phyloP scores from a whole-genome alignment of 176 grass and related monocot species.

The Luzula sylvatica region DNA sequence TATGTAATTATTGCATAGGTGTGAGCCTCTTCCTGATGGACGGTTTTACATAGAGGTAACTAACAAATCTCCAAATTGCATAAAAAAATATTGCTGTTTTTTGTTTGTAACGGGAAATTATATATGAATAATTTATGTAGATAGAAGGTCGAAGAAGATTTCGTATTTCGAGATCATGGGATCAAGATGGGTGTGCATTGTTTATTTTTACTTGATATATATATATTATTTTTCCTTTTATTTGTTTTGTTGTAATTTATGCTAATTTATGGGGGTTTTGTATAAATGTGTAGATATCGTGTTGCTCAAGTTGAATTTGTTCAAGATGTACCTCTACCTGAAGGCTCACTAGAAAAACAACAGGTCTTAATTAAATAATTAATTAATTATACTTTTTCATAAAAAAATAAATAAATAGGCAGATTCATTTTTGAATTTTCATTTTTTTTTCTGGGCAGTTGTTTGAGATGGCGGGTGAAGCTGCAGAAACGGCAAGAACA shows the following conservation, averaged over 20 bases:
- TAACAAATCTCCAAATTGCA: slow-evolving; percentile 8
- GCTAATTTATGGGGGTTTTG: slow-evolving; percentile 11
- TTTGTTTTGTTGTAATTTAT: slow-evolving; percentile 4
- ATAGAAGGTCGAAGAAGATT: slow-evolving; percentile 87
- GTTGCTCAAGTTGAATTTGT: slow-evolving; percentile 98
- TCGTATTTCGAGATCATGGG: slow-evolving; percentile 65
- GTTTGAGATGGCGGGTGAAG: slow-evolving; percentile 46
- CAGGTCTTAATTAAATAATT: slow-evolving; percentile 31
- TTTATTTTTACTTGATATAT: slow-evolving; percentile 6
- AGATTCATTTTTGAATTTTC: background rate
- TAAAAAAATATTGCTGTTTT: slow-evolving; percentile 18
- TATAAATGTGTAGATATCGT: slow-evolving; percentile 58
- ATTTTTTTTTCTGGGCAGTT: slow-evolving; percentile 45
- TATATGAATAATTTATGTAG: slow-evolving; percentile 44
- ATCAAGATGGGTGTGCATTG: slow-evolving; percentile 86
- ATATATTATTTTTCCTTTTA: background rate
- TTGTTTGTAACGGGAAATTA: slow-evolving; percentile 18
- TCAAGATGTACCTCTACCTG: slow-evolving; percentile 57
- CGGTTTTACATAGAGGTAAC: slow-evolving; percentile 88
- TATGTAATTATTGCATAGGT: slow-evolving; percentile 44
- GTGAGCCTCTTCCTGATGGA: slow-evolving; percentile 89
- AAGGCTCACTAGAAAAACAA: slow-evolving; percentile 66
- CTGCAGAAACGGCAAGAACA: slow-evolving; percentile 59
- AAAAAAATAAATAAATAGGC: too few relatives aligned
- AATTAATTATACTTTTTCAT: too few relatives aligned